These are phyloP conservation scores for Ophiostoma tasmaniense DNA, from an alignment of 2,329 filamentous ascomycete genomes.

Conservation along the genomic window DNA sequence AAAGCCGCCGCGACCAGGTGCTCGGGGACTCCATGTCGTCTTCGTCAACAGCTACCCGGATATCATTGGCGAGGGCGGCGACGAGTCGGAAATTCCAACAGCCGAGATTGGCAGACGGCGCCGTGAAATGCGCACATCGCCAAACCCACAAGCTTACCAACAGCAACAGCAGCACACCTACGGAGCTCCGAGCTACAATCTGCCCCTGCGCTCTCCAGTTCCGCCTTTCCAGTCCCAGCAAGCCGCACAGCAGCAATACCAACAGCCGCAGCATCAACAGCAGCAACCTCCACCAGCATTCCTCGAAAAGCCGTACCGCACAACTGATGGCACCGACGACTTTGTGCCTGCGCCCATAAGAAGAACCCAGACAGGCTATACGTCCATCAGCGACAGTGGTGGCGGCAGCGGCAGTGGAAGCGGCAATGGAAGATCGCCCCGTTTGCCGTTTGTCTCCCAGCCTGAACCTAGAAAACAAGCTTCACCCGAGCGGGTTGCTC, in stretches of 20 bases:
- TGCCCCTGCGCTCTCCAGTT: constrained; percentile 22
- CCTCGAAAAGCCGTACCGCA: constrained; percentile 31
- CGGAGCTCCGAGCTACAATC: neutral
- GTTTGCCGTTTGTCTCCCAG: neutral
- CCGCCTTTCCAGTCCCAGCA: constrained; percentile 22
- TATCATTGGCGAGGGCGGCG: constrained; percentile 84
- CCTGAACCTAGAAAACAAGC: neutral
- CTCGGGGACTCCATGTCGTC: constrained; percentile 63
- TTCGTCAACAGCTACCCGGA: constrained; percentile 68
- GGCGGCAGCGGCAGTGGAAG: constrained; percentile 12
- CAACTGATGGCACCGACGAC: constrained; percentile 26
- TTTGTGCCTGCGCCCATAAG: constrained; percentile 48
- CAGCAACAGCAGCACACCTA: constrained; percentile 16
- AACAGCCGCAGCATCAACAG: constrained; percentile 22
- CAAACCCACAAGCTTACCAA: constrained; percentile 18
- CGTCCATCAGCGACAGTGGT: constrained; percentile 26
- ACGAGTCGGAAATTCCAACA: constrained; percentile 67
- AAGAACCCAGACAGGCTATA: constrained; percentile 50
- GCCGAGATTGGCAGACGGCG: constrained; percentile 60
- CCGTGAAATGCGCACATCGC: constrained; percentile 26
- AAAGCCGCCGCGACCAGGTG: constrained; percentile 23
- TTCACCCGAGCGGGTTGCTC: constrained; percentile 39
- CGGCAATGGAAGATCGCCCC: constrained; percentile 11
- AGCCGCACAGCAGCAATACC: neutral
- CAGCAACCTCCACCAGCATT: constrained; percentile 20